Evolutionary conservation across 2,329 filamentous ascomycete genomes (phyloP), one percentile per base, ranked within the genome.

Genomic region (Paraphoma chrysanthemicola): DNA sequence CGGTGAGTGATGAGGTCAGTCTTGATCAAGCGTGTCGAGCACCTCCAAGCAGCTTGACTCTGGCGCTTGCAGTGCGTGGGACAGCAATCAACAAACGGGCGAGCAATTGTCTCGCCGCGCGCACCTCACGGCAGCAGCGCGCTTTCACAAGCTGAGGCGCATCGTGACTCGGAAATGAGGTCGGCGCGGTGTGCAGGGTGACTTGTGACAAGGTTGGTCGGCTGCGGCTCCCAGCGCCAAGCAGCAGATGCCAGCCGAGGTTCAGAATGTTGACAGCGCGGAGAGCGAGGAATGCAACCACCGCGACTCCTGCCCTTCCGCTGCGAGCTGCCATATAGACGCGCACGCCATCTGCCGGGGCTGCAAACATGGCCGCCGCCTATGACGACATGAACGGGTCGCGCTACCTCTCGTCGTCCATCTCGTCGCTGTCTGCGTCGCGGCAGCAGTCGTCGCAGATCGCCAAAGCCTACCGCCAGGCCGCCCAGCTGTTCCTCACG

Each of bases 401-500:
- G 62, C 84, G 85, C 70, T 79, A 83, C 58, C 81, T 88, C 58
- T 86, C 88, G 42, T 86, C 86, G 54, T 91, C 91, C 59, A 86
- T 91, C 67, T 87, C 89, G 51, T 90, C 88, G 54, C 81, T 92
- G 47, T 85, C 87, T 29, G 87, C 86, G 48, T 85, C 89, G 48
- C 88, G 88, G 51, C 86, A 88, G 51, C 83, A 84, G 38, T 83
- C 88, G 44, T 89, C 87, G 47, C 87, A 91, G 70, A 90, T 97
- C 70, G 95, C 94, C 66, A 95, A 95, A 78, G 90, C 90, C 30
- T 98, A 98, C 80, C 92, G 94, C 64, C 93, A 97, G 80, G 91
- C 95, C 31, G 96, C 93, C 6, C 93, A 95, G 63, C 86, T 98
- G 23, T 99, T 96, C 79, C 85, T 99, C 57, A 99, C 95, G 77